phyloP scores from a whole-genome alignment of 2,329 filamentous ascomycete genomes.

The Cephalotrichum gorgonifer region DNA sequence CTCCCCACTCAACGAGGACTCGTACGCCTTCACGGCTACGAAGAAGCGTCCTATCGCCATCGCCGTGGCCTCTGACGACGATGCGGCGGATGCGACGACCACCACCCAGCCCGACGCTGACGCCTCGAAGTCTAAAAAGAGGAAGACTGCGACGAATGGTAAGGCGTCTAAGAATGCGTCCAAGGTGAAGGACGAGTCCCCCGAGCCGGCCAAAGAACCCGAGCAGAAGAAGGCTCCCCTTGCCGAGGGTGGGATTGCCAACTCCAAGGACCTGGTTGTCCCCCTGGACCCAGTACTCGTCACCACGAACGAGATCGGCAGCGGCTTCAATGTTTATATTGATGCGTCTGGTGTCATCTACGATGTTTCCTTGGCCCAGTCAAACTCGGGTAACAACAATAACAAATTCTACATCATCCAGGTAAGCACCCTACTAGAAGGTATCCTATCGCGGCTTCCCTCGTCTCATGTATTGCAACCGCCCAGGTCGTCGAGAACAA shows the following conservation, averaged over 20 bases:
- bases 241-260: conserved; percentile 34
- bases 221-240: conserved; percentile 23
- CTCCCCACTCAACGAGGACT: conserved; percentile 13
- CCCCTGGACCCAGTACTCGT: conserved; percentile 31
- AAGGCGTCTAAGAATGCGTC: conserved; percentile 10
- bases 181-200: conserved; percentile 14
- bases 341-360: conserved; percentile 57
- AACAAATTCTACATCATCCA: conserved; percentile 79
- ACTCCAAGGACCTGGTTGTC: conserved; percentile 32
- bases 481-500: background rate
- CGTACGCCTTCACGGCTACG: conserved; percentile 9
- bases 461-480: background rate
- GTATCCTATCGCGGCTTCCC: background rate
- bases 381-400: conserved; percentile 60
- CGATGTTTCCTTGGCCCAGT: conserved; percentile 72
- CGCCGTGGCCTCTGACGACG: conserved; percentile 11
- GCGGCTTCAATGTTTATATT: conserved; percentile 47
- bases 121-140: conserved; percentile 10
- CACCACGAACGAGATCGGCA: background rate
- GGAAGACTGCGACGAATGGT: conserved; percentile 26
- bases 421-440: conserved; percentile 23
- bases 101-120: background rate
- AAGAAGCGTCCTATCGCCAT: conserved; percentile 10
- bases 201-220: conserved; percentile 7
- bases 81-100: conserved; percentile 6